Evolutionary conservation across 192 early-diverging fungal species (phyloP), one percentile per base, ranked within the genome.

Genomic region (Linnemannia zychae): DNA sequence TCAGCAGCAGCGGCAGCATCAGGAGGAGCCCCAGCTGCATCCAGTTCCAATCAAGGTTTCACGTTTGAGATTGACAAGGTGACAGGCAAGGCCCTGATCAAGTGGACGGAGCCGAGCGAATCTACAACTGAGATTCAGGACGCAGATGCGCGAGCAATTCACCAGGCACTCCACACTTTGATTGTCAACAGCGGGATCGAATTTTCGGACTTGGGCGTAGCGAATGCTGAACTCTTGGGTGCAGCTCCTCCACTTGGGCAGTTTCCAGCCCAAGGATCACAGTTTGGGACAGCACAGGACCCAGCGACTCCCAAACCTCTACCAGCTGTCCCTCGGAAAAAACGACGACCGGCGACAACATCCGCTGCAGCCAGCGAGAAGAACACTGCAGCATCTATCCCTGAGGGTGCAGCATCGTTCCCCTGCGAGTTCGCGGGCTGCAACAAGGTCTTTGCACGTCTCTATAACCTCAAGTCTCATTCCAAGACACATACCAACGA

Each of bases 401-500:
- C 63, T 82, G 91, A 72, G 75, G 78, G 81, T 15, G 75, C 74
- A 0, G 49, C 77, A 6, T 84, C 68, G 20, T 85, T 74, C 44
- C 83, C 77, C 18, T 85, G 83, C 70, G 65, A 78, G 49, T 77
- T 79, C 52, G 50, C 81, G 40, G 91, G 88, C 36, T 95, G 94
- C 76, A 90, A 88, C 71, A 91, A 94, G 76, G 89, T 92, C n/a
- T 95, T 95, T 81, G 91, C 91, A 71, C 90, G 93, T 17, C 91
- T 90, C 49, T 94, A 95, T 79, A 94, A 95, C 68, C 89, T 95
- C 49, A 93, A 93, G 72, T 94, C 93, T 36, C 94, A 95, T 81
- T 88, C 90, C n/a, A 85, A 92, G 72, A 94, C 93, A 4, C 94
- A 95, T 77, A 92, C 93, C 24, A 83, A 89, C 15, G 94, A 95